Conservation (phyloP, 1,284 basidiomycete genomes). For the Pseudozyma sp. region DNA sequence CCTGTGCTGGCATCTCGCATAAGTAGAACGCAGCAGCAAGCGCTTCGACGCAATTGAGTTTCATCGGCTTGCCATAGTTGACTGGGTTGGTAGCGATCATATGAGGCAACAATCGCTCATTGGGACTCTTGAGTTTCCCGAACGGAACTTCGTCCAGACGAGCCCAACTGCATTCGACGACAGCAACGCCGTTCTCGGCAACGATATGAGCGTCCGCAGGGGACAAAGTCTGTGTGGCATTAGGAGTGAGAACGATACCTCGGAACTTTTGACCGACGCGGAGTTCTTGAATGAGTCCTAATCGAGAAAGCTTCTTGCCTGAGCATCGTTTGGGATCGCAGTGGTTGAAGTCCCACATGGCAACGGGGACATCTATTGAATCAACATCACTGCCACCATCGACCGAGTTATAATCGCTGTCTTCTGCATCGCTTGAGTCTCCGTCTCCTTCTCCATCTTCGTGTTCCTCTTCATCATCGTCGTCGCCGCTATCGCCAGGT, state of each 20-base stretch:
- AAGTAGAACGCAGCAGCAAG: conserved; percentile 64
- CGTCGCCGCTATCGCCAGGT: conserved; percentile 9
- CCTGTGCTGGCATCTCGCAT: conserved; percentile 51
- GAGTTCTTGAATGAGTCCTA: conserved; percentile 86
- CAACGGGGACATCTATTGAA: conserved; percentile 55
- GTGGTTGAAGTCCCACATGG: conserved; percentile 84
- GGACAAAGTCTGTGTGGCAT: conserved; percentile 82
- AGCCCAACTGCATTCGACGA: conserved; percentile 98
- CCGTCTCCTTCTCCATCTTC: conserved; percentile 19
- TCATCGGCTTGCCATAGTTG: conserved; percentile 67
- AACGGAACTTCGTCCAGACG: conserved; percentile 93
- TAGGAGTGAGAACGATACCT: conserved; percentile 94
- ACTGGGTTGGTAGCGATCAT: conserved; percentile 67
- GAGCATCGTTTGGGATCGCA: conserved; percentile 95
- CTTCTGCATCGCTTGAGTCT: conserved; percentile 23
- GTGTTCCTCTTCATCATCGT: conserved; percentile 9
- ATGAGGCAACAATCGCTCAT: conserved; percentile 79
- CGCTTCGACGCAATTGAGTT: conserved; percentile 68
- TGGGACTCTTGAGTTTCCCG: conserved; percentile 88
- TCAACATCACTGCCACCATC: conserved; percentile 44
- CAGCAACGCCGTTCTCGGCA: conserved; percentile 82
- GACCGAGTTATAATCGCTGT: conserved; percentile 38
- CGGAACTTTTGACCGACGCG: conserved; percentile 87
- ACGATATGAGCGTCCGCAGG: conserved; percentile 88
- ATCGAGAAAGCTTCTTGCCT: conserved; percentile 89